Conservation (phyloP, 2,329 filamentous ascomycete genomes). For the Microcyclosporella mali region DNA sequence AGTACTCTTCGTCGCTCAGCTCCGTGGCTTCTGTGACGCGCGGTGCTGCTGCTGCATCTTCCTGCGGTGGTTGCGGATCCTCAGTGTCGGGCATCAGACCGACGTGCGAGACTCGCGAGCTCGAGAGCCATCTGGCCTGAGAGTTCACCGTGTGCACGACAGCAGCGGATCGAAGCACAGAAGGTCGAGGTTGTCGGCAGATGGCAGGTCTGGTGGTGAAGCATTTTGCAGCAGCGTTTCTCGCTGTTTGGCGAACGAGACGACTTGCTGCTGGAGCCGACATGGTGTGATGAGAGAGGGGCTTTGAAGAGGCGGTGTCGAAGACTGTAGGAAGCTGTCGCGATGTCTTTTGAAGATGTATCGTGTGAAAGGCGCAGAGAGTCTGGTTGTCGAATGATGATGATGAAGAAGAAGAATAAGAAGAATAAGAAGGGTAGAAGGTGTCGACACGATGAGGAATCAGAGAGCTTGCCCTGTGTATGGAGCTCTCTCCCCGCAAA, state of each 20-base stretch:
- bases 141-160: conserved; percentile 8
- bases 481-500: too few species aligned
- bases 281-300: conserved; percentile 13
- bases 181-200: conserved; percentile 3
- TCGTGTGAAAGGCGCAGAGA: too few species aligned
- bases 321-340: too few species aligned
- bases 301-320: not conserved
- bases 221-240: conserved; percentile 16
- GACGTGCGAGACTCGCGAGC: conserved; percentile 9
- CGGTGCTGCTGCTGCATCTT: conserved; percentile 30
- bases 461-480: too few species aligned
- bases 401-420: too few species aligned
- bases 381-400: too few species aligned
- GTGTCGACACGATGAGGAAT: too few species aligned
- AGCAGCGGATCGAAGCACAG: conserved; percentile 5
- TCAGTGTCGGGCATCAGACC: conserved; percentile 40
- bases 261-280: conserved; percentile 21
- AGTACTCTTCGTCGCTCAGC: conserved; percentile 65
- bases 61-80: conserved; percentile 36
- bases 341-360: too few species aligned
- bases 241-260: conserved; percentile 19
- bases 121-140: conserved; percentile 20
- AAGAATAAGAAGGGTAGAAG: too few species aligned
- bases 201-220: conserved; percentile 13
- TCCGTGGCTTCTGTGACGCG: conserved; percentile 49